Percentiles rank a stretch among this genome's conserved stretches.
These are phyloP conservation scores for Rachicladosporium sp. DNA, from an alignment of 2,329 filamentous ascomycete species.

Conservation along the genomic window DNA sequence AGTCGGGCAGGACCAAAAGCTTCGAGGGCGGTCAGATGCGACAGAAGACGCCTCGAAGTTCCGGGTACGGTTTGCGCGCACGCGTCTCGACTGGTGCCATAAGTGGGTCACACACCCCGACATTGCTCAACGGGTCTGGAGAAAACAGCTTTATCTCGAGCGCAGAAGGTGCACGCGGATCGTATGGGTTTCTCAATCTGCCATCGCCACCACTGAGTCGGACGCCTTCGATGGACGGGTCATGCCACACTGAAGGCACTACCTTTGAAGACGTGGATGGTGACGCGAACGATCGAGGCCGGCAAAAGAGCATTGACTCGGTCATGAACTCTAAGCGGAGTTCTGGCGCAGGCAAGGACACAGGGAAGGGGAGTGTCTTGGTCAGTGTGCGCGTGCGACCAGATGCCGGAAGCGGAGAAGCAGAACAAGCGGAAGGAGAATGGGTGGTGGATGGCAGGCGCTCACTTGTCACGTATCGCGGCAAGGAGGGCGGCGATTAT, in stretches of 20 bases:
- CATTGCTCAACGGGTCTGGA: conserved; percentile 64
- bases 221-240: conserved; percentile 84
- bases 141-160: conserved; percentile 62
- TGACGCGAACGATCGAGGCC: conserved; percentile 33
- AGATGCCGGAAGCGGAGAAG: conserved; percentile 54
- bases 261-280: conserved; percentile 73
- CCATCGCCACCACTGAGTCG: conserved; percentile 78
- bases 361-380: conserved; percentile 76
- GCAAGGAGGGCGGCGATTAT: conserved; percentile 86
- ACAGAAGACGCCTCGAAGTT: conserved; percentile 16
- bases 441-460: conserved; percentile 85
- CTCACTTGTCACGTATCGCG: conserved; percentile 55
- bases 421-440: conserved; percentile 56
- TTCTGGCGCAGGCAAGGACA: conserved; percentile 43
- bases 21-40: conserved; percentile 18
- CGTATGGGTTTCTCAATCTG: conserved; percentile 63
- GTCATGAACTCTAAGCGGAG: conserved; percentile 16
- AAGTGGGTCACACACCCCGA: conserved; percentile 39
- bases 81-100: conserved; percentile 20
- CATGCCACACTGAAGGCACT: conserved; percentile 80
- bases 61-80: conserved; percentile 38
- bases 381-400: conserved; percentile 91
- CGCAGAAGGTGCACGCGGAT: conserved; percentile 50
- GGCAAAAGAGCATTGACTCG: conserved; percentile 12
- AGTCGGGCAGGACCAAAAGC: conserved; percentile 14